Percentiles rank a stretch among this genome's conserved stretches.
phyloP scores from a whole-genome alignment of 257 asterid genomes.

The Primulina eburnea region DNA sequence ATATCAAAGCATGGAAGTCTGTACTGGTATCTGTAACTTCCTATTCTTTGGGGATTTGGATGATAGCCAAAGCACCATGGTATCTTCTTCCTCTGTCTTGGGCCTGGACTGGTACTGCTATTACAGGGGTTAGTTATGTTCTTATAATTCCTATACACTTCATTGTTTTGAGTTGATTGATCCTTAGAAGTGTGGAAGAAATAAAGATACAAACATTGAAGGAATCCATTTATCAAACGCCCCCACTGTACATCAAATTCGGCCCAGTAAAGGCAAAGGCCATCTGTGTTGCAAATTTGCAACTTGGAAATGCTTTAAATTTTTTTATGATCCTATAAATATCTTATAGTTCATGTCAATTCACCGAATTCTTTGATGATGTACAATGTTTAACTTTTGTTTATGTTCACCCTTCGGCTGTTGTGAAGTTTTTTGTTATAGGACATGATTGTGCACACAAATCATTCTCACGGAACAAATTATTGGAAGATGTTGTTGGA shows the following conservation, averaged over 20 bases:
- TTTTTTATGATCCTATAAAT: background rate
- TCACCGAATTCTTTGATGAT: slow-evolving; percentile 8
- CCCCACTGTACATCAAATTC: too few relatives aligned
- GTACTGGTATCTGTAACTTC: slow-evolving; percentile 73
- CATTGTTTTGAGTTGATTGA: slow-evolving; percentile 1
- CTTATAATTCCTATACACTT: background rate
- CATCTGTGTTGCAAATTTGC: background rate
- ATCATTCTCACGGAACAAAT: slow-evolving; percentile 86
- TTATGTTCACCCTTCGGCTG: slow-evolving; percentile 18
- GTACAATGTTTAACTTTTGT: slow-evolving; percentile 20
- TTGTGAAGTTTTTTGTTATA: slow-evolving; percentile 87
- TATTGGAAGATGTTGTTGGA: slow-evolving; percentile 92
- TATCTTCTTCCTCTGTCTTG: slow-evolving; percentile 98
- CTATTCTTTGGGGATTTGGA: slow-evolving; percentile 73
- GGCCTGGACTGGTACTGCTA: slow-evolving; percentile 99
- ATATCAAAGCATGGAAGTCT: slow-evolving; percentile 83
- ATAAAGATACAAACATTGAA: background rate
- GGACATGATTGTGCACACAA: slow-evolving; percentile 99
- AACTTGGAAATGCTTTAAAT: slow-evolving; percentile 1
- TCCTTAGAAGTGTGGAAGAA: background rate
- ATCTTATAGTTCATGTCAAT: slow-evolving; percentile 1
- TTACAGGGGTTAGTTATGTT: slow-evolving; percentile 78
- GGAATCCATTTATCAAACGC: background rate
- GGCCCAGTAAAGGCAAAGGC: too few relatives aligned
- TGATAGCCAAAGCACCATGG: slow-evolving; percentile 85